phyloP scores from a whole-genome alignment of 257 asterid genomes.

The Rubia yunnanensis region DNA sequence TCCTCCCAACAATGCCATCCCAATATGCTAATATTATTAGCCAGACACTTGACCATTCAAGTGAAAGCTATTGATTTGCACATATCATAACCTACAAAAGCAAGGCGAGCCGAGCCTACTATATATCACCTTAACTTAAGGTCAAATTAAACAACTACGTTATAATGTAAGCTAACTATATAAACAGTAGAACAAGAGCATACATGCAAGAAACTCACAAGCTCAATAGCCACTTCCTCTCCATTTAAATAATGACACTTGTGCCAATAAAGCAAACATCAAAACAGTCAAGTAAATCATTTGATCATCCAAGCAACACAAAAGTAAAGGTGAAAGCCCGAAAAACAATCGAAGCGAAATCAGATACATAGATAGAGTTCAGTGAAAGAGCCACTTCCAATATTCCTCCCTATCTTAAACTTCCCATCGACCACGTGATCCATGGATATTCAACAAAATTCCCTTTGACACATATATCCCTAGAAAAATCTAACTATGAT shows the following conservation, averaged over 20 bases:
- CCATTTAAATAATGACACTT: constrained; percentile 87
- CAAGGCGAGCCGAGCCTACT: not conserved
- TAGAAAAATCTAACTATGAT: constrained; percentile 12
- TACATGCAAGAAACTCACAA: constrained; percentile 38
- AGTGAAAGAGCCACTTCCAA: constrained; percentile 95
- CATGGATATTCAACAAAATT: constrained; percentile 29
- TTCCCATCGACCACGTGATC: constrained; percentile 82
- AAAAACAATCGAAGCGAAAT: not conserved
- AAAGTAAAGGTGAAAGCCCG: not conserved
- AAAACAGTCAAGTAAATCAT: not conserved
- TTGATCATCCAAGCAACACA: constrained; percentile 4
- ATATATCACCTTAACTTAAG: not conserved
- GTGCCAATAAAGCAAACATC: constrained; percentile 19
- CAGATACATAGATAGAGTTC: constrained; percentile 75
- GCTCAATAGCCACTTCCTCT: constrained; percentile 92
- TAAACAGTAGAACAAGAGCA: not conserved
- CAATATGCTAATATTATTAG: not conserved
- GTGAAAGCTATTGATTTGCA: not conserved
- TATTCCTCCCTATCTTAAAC: constrained; percentile 91
- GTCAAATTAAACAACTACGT: not conserved
- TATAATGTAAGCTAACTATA: not conserved
- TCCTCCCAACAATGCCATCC: not conserved
- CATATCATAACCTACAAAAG: too few relatives aligned
- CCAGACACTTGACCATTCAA: not conserved
- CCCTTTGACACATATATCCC: not conserved